phyloP scores from a whole-genome alignment of 352 stramenopile genomes.

The Plasmopara muralis region DNA sequence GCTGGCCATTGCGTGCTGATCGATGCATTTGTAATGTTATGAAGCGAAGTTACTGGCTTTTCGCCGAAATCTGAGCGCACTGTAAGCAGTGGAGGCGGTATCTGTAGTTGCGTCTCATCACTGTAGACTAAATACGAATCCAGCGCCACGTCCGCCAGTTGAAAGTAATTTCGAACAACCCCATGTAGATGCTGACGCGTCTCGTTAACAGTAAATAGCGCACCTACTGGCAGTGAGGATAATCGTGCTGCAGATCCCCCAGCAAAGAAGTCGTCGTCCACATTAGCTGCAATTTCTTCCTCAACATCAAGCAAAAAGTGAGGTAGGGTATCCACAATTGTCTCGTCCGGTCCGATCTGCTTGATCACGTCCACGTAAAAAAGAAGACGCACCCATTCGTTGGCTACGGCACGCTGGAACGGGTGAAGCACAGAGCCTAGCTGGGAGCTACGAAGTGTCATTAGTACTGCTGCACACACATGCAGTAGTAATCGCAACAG shows the following conservation, averaged over 20 bases:
- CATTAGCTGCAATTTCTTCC: conserved; percentile 57
- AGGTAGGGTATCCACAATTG: conserved; percentile 38
- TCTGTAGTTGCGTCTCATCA: conserved; percentile 18
- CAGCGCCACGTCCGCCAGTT: conserved; percentile 43
- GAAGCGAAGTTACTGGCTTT: conserved; percentile 25
- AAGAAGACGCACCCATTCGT: conserved; percentile 63
- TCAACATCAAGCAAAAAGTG: conserved; percentile 61
- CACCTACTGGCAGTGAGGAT: conserved; percentile 50
- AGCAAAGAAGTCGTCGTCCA: conserved; percentile 57
- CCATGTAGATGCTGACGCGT: conserved; percentile 62
- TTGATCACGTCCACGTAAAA: conserved; percentile 55
- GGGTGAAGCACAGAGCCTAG: conserved; percentile 45
- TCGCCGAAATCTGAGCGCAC: conserved; percentile 31
- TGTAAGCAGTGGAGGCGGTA: conserved; percentile 44
- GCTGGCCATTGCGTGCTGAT: conserved; percentile 42
- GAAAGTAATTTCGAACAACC: conserved; percentile 55
- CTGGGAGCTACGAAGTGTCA: conserved; percentile 42
- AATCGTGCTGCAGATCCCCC: conserved; percentile 40
- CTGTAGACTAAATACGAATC: conserved; percentile 40
- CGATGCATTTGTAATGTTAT: conserved; percentile 37
- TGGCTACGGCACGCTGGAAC: conserved; percentile 52
- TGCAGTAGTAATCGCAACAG: conserved; percentile 39
- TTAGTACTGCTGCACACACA: conserved; percentile 28
- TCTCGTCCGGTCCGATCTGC: conserved; percentile 8
- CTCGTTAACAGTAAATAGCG: conserved; percentile 70